phyloP scores from a whole-genome alignment of 2,329 filamentous ascomycete genomes.

The Lasiodiplodia sp. region DNA sequence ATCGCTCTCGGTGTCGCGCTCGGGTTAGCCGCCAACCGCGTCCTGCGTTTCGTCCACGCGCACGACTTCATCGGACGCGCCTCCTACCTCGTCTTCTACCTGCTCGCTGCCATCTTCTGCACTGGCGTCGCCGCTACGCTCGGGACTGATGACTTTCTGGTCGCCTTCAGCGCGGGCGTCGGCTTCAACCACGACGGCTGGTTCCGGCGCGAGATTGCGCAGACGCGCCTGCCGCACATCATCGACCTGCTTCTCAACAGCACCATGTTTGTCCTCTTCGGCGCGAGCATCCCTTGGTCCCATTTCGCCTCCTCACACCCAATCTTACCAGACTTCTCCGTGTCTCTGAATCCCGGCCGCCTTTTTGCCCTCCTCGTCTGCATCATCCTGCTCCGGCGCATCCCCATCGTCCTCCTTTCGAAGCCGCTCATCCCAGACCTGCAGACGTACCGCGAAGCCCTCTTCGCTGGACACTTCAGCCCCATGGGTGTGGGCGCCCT shows the following conservation, averaged over 20 bases:
- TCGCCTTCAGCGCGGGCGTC: constrained; percentile 63
- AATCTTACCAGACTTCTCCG: constrained; percentile 25
- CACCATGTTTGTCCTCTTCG: constrained; percentile 64
- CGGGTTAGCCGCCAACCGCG: constrained; percentile 55
- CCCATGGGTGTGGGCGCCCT: constrained; percentile 65
- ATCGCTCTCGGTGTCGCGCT: constrained; percentile 56
- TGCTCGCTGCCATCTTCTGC: constrained; percentile 61
- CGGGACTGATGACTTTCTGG: constrained; percentile 63
- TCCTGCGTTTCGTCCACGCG: constrained; percentile 56
- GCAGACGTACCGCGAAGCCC: constrained; percentile 58
- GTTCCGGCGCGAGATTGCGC: constrained; percentile 51
- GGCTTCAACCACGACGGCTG: constrained; percentile 63
- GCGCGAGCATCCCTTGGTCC: constrained; percentile 61
- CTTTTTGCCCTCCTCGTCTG: constrained; percentile 57
- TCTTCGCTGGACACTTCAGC: constrained; percentile 65
- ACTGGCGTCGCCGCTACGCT: constrained; percentile 60
- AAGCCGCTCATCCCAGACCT: constrained; percentile 59
- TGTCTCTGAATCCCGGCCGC: constrained; percentile 50
- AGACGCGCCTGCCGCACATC: constrained; percentile 56
- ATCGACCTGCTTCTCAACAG: constrained; percentile 64
- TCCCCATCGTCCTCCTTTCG: constrained; percentile 58
- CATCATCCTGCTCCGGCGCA: constrained; percentile 60
- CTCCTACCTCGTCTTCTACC: constrained; percentile 63
- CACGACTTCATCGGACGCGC: constrained; percentile 57
- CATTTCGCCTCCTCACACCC: constrained; percentile 44